A percentile compares a stretch with the other conserved stretches of the same genome.
These are phyloP conservation scores for Phytophthora citrophthora DNA, from an alignment of 352 stramenopile species.

Conservation along the genomic window DNA sequence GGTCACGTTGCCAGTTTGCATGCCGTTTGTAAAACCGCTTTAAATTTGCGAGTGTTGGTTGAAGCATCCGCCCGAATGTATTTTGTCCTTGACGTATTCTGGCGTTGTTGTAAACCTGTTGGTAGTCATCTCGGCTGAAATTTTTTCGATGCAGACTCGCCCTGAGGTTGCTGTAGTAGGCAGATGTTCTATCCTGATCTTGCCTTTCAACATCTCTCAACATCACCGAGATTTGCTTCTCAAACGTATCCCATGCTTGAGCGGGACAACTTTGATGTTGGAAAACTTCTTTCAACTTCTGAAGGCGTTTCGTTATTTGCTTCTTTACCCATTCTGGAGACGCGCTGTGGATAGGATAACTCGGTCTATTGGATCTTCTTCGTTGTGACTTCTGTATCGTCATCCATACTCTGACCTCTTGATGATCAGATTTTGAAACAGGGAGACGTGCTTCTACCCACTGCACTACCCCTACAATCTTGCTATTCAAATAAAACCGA, in stretches of 20 bases:
- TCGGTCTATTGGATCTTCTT: background rate
- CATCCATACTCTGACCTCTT: background rate
- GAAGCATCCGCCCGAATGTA: background rate
- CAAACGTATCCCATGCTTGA: background rate
- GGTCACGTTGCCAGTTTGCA: constrained; percentile 4
- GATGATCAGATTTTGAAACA: background rate
- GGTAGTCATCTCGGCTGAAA: background rate
- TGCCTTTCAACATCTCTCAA: background rate
- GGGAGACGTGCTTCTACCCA: background rate
- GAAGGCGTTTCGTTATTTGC: background rate
- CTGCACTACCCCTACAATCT: too few species aligned
- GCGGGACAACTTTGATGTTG: background rate
- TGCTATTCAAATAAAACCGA: too few species aligned
- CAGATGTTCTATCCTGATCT: background rate
- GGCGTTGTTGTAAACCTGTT: background rate
- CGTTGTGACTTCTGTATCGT: background rate
- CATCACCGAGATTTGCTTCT: background rate
- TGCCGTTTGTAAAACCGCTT: constrained; percentile 4
- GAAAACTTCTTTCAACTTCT: background rate
- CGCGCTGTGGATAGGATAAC: background rate
- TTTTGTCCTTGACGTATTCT: background rate
- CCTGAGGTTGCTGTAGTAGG: background rate
- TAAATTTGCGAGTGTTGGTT: background rate
- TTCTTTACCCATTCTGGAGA: background rate
- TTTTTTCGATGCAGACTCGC: background rate